Conservation (phyloP, 1,139 yeast genomes). For the Kurtzmaniella natalensis region DNA sequence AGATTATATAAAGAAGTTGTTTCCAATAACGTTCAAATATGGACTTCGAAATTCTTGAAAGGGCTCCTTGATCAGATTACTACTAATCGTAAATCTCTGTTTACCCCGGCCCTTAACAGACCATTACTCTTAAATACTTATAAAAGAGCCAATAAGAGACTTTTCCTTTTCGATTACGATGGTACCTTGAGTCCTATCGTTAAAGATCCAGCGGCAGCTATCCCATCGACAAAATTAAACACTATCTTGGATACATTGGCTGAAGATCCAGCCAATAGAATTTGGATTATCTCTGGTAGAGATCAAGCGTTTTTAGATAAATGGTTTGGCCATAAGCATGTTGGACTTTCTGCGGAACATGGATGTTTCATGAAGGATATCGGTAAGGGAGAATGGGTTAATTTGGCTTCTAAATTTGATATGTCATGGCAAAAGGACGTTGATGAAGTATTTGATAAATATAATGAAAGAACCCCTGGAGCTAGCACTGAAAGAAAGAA, state of each 20-base stretch:
- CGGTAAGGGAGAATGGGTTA: conserved; percentile 65
- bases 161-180: conserved; percentile 91
- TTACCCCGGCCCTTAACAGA: conserved; percentile 83
- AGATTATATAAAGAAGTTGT: conserved; percentile 62
- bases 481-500: conserved; percentile 81
- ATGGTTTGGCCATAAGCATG: conserved; percentile 72
- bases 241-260: conserved; percentile 56
- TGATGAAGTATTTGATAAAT: conserved; percentile 63
- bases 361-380: conserved; percentile 89
- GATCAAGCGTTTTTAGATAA: conserved; percentile 86
- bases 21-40: conserved; percentile 69
- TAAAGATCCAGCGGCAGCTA: conserved; percentile 96
- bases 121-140: conserved; percentile 63
- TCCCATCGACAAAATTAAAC: conserved; percentile 75
- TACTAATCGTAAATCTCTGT: conserved; percentile 42
- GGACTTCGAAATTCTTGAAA: conserved; percentile 67
- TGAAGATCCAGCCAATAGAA: conserved; percentile 75
- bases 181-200: conserved; percentile 97
- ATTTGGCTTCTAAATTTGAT: conserved; percentile 76
- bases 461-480: conserved; percentile 89
- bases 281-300: conserved; percentile 96
- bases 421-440: conserved; percentile 94
- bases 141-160: conserved; percentile 56
- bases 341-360: conserved; percentile 94
- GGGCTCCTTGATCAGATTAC: conserved; percentile 50